Base-by-base conservation (phyloP, 192 early-diverging fungal species). In the Podila epicladia region DNA sequence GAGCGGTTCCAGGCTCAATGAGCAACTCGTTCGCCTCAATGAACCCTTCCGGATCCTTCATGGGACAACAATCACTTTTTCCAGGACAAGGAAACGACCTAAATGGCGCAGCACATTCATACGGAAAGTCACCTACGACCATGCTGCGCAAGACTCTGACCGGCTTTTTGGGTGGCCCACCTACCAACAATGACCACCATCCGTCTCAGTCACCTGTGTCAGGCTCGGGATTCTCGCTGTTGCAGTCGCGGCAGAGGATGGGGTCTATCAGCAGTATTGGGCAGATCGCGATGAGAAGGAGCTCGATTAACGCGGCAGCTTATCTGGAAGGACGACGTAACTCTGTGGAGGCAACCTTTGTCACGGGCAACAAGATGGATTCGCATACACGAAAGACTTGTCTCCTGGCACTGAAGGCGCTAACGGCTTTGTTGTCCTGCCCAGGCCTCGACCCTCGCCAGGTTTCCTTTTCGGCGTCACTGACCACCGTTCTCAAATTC, bases 321-420 rank as follows among this genome's bases (percentile, higher is more conserved):
- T 55, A 61, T 37, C 67, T 79, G 76, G 69, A 68, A 9, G 61
- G 71, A 7, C 57, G 77, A 38, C 77, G 77, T 3, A 33, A 48
- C 8, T 80, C 77, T 9, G 45, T 80, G 4, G 77, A 80, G 22
- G 61, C 45, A 37, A 73, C 77, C 1, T 80, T 80, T 61, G 71
- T 80, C 51, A 80, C 65, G 49, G 77, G 77, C 32, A 80, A 41
- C 48, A 51, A 51, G 63, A 73, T 80, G 77, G 77, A 80, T 29
- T 72, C 70, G 2, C 71, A 80, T 49, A 69, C 77, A 8, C 77
- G 77, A 58, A 73, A 80, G 37, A 80, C 71, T 2, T 80, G 77
- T 53, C 57, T 73, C 38, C 31, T 80, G 13, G 77, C 77, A 8
- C 62, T 80, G 3, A 72, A 69, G 59, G 57, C 66, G 24, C 71